Base-by-base conservation (phyloP, 306 rosid genomes). In the Dryas drummondii region DNA sequence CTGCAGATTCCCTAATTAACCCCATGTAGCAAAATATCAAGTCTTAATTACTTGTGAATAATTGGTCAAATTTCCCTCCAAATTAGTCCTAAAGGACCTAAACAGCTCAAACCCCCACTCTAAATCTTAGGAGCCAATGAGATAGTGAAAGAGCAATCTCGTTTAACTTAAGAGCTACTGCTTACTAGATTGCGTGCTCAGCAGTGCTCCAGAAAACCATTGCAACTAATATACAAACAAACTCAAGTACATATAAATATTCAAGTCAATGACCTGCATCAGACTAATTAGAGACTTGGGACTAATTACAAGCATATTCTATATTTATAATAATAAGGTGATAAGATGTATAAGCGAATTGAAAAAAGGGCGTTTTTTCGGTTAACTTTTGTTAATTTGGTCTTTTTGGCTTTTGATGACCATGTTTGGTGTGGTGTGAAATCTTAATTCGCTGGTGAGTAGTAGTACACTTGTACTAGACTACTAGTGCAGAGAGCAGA, bases 131-230 rank as follows among this genome's bases (percentile, higher is more conserved):
- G 37, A 32, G 3, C 37, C 37, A 32, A 26, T 47, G 32, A 16
- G 64, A 13, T 37, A 26, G 6, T 13, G 40, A 75, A 19, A 53
- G 17, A 46, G 62, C 15, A 41, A 7, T 41, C 69, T 51, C 68
- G 41, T 60, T 50, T 74, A 53, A 74, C 79, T 54, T 76, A 50
- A 60, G 56, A 7, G 72, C 78, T 22, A 22, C 22, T 22, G 22
- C 22, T 59, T 54, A 40, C 76, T 47, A 70, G 76, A 72, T 79
- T 73, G 75, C 44, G 70, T 64, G 54, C 53, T 49, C 46, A 55
- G 44, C 37, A 19, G 15, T 52, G 69, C 57, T 60, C 14, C 66
- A 19, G 4, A 19, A 66, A 41, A 14, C 55, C 55, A 64, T 37
- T 13, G 4, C 45, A 14, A 42, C 5, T 57, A 17, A 22, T 52